Base-by-base conservation (phyloP, 176 grass and related monocot species). In the Musa troglodytarum region DNA sequence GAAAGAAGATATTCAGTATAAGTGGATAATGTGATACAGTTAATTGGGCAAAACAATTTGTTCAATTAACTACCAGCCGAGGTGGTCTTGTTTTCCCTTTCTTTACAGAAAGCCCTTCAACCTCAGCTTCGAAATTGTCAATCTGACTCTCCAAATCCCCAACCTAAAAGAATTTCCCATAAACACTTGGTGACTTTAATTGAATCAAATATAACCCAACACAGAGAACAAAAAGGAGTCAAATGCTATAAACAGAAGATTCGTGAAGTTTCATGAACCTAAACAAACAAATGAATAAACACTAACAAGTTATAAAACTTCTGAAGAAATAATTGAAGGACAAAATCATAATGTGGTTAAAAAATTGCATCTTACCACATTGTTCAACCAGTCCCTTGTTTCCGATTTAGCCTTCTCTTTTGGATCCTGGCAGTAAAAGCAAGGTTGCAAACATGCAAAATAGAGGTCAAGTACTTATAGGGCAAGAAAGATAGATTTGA, bases 351-450 rank as follows among this genome's bases (percentile, higher is more conserved):
- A 8, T 17, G 43, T 50, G 12, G 1, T 10, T 65, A 5, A 57
- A 21, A 78, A 53, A 71, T 67, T 79, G 86, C 88, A 84, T 43
- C 34, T 43, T 92, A 99, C 95, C 86, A 92, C 84, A 84, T 77
- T 99, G 72, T 99, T 99, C 76, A 99, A 83, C 95, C 95, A 99
- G 76, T 94, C 95, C 68, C 95, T 87, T 57, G 95, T 99, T 89
- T 99, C 95, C 83, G 86, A 76, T 89, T 99, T 99, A 6, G 95
- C 95, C 66, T 92, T 99, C 77, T 99, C 95, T 89, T 82, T 92
- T 21, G 95, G 95, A 84, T 99, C 95, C 95, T 99, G 22, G 12
- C 55, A 87, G 52, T 10, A 49, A 57, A 17, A 69, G 20, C 49
- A 17, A 68, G 11, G 68, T 58, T 17, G 58, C n/a, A 19, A 80